Evolutionary conservation across 306 rosid genomes (phyloP).

Genomic region (Acacia confusa): DNA sequence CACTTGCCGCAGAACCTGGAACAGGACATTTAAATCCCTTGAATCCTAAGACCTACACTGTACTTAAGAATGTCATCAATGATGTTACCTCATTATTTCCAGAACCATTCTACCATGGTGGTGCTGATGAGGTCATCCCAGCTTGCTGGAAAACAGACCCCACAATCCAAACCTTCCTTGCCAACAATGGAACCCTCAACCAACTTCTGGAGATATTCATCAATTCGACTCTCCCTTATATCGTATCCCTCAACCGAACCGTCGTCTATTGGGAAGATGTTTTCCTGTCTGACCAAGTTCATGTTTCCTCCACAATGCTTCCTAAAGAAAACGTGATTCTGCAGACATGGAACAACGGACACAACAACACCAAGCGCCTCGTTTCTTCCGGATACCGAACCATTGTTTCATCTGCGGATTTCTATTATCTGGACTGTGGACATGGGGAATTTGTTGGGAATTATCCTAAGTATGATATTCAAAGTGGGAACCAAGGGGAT

Average conservation of each 20-base stretch:
- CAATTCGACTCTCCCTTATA: conserved; percentile 67
- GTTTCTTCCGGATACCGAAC: conserved; percentile 70
- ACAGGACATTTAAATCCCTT: conserved; percentile 89
- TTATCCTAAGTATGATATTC: conserved; percentile 48
- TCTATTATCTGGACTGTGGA: conserved; percentile 88
- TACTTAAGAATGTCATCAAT: conserved; percentile 61
- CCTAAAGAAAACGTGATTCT: conserved; percentile 56
- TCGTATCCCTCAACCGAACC: conserved; percentile 74
- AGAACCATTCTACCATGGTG: conserved; percentile 69
- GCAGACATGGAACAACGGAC: conserved; percentile 89
- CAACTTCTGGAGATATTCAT: conserved; percentile 70
- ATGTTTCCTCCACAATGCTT: conserved; percentile 48
- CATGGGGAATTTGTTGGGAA: conserved; percentile 79
- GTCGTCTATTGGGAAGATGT: conserved; percentile 87
- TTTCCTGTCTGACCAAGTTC: conserved; percentile 43
- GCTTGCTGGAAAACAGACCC: conserved; percentile 86
- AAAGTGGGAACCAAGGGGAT: conserved; percentile 31
- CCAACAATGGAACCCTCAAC: conserved; percentile 68
- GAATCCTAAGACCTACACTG: conserved; percentile 76
- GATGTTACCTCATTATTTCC: conserved; percentile 65
- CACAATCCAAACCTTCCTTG: conserved; percentile 48
- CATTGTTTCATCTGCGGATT: conserved; percentile 72
- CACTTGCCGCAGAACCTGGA: conserved; percentile 82
- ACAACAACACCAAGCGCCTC: conserved; percentile 62
- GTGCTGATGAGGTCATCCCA: conserved; percentile 77